Base-by-base conservation (phyloP, 2,329 filamentous ascomycete genomes). In the Apiospora aurea region DNA sequence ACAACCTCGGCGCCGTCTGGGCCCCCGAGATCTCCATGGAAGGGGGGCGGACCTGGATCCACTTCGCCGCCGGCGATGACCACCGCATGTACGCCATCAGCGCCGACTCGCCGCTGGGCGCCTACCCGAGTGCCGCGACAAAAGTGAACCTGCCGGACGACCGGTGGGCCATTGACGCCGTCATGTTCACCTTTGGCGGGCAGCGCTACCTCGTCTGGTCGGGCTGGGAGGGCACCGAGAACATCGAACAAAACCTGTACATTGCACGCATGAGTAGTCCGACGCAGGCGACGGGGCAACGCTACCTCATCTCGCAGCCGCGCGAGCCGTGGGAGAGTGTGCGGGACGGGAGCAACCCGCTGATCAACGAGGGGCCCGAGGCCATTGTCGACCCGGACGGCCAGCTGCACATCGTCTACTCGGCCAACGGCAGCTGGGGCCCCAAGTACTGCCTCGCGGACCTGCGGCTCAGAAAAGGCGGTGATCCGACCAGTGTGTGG, bases 391-490 rank as follows among this genome's bases (percentile, higher is more conserved):
- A 78, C 29, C 77, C 77, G 3, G 71, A 77, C 47, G 76, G 77
- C 14, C 75, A 78, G 61, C 69, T 78, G 46, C 77, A 78, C 73
- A 76, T 78, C 4, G 75, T 77, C 5, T 78, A 78, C 73, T 78
- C 77, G 16, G 75, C 76, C 61, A 77, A 78, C 69, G 76, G 76
- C 51, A 78, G 76, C 72, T 78, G 77, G 77, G 69, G 57, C 69
- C 71, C 64, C 66, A 74, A 70, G 49, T 78, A 78, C 71, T 78
- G 77, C 70, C 72, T 78, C 2, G 77, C 75, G 0, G 77, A 78
- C 72, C 73, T 78, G 2, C 76, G 77, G 0, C 74, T 78, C 1
- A 73, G 73, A 21, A 76, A 75, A 69, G 75, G 75, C 18, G 77
- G 77, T 16, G 72, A 78, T 70, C 77, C 77, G 13, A 76, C 76